Conservation (phyloP, 805 yeast species). For the Ascoidea rubescens region DNA sequence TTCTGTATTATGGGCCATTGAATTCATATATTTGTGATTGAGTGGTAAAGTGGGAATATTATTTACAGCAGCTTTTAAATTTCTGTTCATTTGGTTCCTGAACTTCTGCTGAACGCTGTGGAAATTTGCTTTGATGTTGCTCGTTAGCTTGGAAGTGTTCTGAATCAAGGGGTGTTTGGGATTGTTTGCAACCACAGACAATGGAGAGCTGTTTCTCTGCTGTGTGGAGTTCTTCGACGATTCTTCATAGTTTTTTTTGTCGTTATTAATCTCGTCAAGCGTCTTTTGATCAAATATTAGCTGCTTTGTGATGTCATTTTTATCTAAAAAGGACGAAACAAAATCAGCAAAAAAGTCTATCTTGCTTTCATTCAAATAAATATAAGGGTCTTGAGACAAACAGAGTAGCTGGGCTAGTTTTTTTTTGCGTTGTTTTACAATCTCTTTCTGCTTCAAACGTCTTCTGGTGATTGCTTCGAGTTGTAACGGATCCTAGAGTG, state of each 20-base stretch:
- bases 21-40: too few relatives aligned
- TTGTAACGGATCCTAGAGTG: slow-evolving; percentile 6
- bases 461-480: slow-evolving; percentile 9
- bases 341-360: slow-evolving; percentile 24
- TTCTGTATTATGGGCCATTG: not conserved
- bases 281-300: slow-evolving; percentile 21
- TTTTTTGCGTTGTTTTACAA: slow-evolving; percentile 38
- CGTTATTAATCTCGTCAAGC: slow-evolving; percentile 11
- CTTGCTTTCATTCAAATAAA: slow-evolving; percentile 24
- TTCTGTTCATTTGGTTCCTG: not conserved
- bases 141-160: not conserved
- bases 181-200: not conserved
- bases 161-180: not conserved
- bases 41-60: not conserved
- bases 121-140: not conserved
- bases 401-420: slow-evolving; percentile 50
- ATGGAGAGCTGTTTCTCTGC: not conserved
- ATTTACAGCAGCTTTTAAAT: not conserved
- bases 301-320: slow-evolving; percentile 38
- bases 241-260: not conserved
- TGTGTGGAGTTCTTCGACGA: not conserved
- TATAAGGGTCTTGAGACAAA: slow-evolving; percentile 36
- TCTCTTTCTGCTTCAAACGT: slow-evolving; percentile 14
- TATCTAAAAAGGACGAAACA: slow-evolving; percentile 31
- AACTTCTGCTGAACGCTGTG: not conserved